Conservation (phyloP, 345 rosid species). For the Aquilaria sinensis region DNA sequence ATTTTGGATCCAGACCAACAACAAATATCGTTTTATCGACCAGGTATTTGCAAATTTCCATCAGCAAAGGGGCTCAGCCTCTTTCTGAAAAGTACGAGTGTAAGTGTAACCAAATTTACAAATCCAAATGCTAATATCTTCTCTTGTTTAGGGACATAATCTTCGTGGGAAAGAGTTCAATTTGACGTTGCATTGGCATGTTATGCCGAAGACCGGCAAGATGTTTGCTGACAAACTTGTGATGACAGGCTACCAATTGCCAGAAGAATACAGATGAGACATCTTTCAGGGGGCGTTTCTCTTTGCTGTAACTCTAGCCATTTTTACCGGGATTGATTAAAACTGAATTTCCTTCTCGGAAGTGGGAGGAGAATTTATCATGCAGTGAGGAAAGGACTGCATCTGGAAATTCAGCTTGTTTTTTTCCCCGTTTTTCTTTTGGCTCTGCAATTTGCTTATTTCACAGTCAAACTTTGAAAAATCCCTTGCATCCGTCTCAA, state of each 20-base stretch:
- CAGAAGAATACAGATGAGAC: conserved; percentile 64
- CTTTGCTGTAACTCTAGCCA: conserved; percentile 26
- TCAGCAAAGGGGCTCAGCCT: background rate
- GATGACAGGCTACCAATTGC: conserved; percentile 72
- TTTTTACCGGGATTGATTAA: background rate
- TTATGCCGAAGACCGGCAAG: conserved; percentile 98
- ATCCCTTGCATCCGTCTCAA: too few species aligned
- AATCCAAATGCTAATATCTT: background rate
- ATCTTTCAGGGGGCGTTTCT: background rate
- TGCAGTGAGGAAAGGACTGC: too few species aligned
- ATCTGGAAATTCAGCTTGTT: too few species aligned
- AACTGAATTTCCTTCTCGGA: too few species aligned
- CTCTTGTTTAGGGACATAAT: conserved; percentile 57
- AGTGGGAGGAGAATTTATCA: too few species aligned
- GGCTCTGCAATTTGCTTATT: too few species aligned
- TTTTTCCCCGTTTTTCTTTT: too few species aligned
- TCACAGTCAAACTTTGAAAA: too few species aligned
- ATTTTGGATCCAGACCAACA: conserved; percentile 65
- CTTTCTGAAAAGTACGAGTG: background rate
- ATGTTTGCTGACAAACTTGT: conserved; percentile 84
- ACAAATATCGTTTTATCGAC: conserved; percentile 91
- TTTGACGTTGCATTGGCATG: conserved; percentile 93
- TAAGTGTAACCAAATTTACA: too few species aligned
- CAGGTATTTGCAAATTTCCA: conserved; percentile 42
- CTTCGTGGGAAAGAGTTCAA: conserved; percentile 82